These are phyloP conservation scores for Peterozyma xylosa DNA, from an alignment of 805 yeast species.

Conservation along the genomic window DNA sequence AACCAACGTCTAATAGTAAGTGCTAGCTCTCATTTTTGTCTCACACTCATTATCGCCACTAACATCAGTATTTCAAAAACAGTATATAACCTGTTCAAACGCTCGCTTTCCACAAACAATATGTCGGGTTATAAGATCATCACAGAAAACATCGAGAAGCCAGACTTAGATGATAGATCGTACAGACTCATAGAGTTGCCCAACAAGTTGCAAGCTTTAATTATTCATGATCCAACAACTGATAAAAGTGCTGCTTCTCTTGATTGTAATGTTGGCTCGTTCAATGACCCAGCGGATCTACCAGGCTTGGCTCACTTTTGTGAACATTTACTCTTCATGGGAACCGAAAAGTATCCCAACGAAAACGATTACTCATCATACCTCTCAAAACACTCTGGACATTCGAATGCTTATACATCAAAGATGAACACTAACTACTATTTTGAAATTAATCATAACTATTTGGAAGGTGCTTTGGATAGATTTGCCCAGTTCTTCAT, in stretches of 20 bases:
- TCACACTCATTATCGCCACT: too few species aligned
- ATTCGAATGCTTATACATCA: slow-evolving; percentile 88
- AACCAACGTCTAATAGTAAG: too few species aligned
- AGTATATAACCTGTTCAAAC: too few species aligned
- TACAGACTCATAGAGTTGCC: slow-evolving; percentile 59
- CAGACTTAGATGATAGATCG: slow-evolving; percentile 62
- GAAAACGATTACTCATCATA: slow-evolving; percentile 71
- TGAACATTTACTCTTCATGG: slow-evolving; percentile 71
- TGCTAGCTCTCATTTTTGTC: too few species aligned
- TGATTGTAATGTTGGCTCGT: slow-evolving; percentile 74
- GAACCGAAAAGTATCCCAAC: slow-evolving; percentile 66
- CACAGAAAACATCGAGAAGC: slow-evolving; percentile 23
- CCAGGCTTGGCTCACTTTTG: slow-evolving; percentile 80
- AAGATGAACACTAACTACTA: slow-evolving; percentile 84
- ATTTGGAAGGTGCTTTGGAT: slow-evolving; percentile 82
- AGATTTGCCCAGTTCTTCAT: slow-evolving; percentile 91
- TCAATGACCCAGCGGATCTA: slow-evolving; percentile 53
- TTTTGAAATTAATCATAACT: slow-evolving; percentile 73
- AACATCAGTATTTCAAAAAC: too few species aligned
- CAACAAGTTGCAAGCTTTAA: slow-evolving; percentile 51
- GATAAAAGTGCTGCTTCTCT: slow-evolving; percentile 76
- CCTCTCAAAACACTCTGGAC: slow-evolving; percentile 79
- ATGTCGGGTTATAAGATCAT: slow-evolving; percentile 7
- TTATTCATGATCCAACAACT: slow-evolving; percentile 61
- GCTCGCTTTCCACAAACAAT: background rate